phyloP scores from a whole-genome alignment of 805 yeast genomes.

The Candida maris region DNA sequence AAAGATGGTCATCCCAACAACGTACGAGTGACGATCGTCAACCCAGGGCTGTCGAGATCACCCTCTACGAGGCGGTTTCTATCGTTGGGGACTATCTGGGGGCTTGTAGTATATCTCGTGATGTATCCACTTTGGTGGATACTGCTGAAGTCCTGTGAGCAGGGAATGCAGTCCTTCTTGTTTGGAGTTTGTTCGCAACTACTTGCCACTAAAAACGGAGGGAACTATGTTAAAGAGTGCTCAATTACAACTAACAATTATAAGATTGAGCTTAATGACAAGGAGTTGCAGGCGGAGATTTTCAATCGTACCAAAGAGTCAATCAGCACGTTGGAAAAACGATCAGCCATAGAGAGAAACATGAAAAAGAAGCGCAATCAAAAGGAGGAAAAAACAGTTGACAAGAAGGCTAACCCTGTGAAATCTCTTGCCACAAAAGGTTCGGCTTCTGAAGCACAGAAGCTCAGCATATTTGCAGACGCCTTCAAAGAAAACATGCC shows the following conservation, averaged over 20 bases:
- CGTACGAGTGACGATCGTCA: slow-evolving; percentile 68
- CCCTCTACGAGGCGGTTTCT: slow-evolving; percentile 77
- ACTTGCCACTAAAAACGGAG: slow-evolving; percentile 57
- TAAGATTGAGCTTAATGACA: slow-evolving; percentile 57
- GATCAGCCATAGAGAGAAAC: slow-evolving; percentile 66
- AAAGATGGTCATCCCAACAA: slow-evolving; percentile 70
- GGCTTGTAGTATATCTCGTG: slow-evolving; percentile 58
- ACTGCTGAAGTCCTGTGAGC: slow-evolving; percentile 65
- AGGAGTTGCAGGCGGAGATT: slow-evolving; percentile 57
- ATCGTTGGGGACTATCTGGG: slow-evolving; percentile 67
- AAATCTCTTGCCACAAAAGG: too few relatives aligned
- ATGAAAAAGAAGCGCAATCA: slow-evolving; percentile 13
- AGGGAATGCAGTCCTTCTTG: slow-evolving; percentile 77
- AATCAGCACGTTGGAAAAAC: slow-evolving; percentile 62
- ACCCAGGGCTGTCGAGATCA: slow-evolving; percentile 91
- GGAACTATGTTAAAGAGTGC: slow-evolving; percentile 73
- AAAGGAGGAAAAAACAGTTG: slow-evolving; percentile 1
- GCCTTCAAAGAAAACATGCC: slow-evolving; percentile 20
- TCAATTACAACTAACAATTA: slow-evolving; percentile 44
- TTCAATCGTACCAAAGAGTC: slow-evolving; percentile 58
- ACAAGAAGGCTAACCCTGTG: slow-evolving; percentile 5
- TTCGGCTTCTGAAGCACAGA: slow-evolving; percentile 4
- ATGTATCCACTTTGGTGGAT: slow-evolving; percentile 83
- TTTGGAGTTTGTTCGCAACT: slow-evolving; percentile 73
- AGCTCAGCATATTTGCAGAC: slow-evolving; percentile 20